Evolutionary conservation across 768 basidiomycete species (phyloP).

Genomic region (Mrakia hoshinonis): DNA sequence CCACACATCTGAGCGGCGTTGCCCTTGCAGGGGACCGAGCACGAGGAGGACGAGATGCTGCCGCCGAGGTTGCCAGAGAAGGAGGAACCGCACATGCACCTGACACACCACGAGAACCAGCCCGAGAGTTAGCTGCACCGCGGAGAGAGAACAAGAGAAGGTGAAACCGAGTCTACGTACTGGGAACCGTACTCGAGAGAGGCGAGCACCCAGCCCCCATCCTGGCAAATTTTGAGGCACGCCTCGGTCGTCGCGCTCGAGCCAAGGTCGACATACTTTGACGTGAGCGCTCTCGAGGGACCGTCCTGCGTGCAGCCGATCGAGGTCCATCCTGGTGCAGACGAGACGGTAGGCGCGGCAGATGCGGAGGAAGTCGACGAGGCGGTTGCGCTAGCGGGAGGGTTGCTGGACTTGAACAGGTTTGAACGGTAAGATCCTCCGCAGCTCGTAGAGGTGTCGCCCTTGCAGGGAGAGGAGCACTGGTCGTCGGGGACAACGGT

Average conservation of each 20-base stretch:
- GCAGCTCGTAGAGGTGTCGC: neutral
- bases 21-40: neutral
- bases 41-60: neutral
- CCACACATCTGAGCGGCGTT: neutral
- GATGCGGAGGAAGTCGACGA: neutral
- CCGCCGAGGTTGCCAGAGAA: neutral
- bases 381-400: neutral
- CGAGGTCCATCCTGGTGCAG: neutral
- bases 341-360: neutral
- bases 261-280: neutral
- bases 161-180: neutral
- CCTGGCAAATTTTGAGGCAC: neutral
- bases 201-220: neutral
- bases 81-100: slow-evolving; percentile 6
- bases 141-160: neutral
- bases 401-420: no score
- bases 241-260: neutral
- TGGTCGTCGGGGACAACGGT: neutral
- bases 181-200: neutral
- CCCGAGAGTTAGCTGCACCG: no score
- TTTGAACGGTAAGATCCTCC: neutral
- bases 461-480: neutral
- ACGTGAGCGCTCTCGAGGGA: neutral
- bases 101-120: neutral
- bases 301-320: neutral